Base-by-base conservation (phyloP, 331 rosid genomes). In the Cucumis variabilis region DNA sequence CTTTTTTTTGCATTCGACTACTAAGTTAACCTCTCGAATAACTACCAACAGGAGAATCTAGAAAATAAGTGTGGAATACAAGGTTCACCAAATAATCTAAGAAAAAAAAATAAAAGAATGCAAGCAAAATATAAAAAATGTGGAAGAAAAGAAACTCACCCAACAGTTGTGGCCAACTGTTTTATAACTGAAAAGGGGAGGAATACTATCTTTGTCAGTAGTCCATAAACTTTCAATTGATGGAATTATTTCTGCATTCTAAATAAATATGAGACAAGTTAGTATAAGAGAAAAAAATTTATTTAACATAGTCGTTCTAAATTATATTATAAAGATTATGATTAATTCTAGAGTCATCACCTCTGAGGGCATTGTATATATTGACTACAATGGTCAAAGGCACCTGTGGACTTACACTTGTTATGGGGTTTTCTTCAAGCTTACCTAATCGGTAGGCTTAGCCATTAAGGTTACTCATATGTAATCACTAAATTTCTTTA, bases 111-210 rank as follows among this genome's bases (percentile, higher is more conserved):
- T 37, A 33, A 85, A 83, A 77, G 70, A 88, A 55, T 72, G 85
- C 62, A 83, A 86, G 50, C 88, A 87, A 88, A 84, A 83, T 77
- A 28, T 53, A 27, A 73, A 83, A 81, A 85, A 71, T 6, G 11
- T 58, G 76, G 24, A 78, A 28, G 82, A 84, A 85, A 67, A 76
- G 85, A 75, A 89, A 93, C 99, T 94, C 93, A 97, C 99, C 96
- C 98, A 70, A 94, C 90, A 89, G 98, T 98, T 55, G 88, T 53
- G 87, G 98, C 98, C 96, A 97, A 84, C 89, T 97, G 99, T 91
- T 93, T 96, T 78, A 97, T 82, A 77, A 92, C 98, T 82, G 94
- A 89, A n/a, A 93, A 93, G 83, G 48, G 94, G 90, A 71, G 99
- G 99, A 89, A 96, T 92, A 88, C 92, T 94, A 89, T 90, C 89